These are phyloP conservation scores for Amphibolis antarctica DNA, from an alignment of 106 monocot species.

Conservation along the genomic window DNA sequence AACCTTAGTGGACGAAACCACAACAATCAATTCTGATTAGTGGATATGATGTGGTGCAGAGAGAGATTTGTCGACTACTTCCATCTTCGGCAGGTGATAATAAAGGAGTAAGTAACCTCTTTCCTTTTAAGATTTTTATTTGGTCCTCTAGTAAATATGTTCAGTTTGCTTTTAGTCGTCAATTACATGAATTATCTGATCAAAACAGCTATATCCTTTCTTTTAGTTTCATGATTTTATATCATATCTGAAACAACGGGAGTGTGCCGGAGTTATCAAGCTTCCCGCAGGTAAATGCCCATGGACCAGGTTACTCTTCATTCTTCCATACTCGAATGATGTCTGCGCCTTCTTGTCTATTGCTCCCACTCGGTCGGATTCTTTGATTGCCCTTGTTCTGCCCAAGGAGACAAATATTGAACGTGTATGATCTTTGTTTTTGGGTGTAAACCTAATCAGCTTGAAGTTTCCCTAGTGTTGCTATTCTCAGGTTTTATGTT, in stretches of 20 bases:
- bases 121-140: not conserved
- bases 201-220: too few species aligned
- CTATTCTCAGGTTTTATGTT: too few species aligned
- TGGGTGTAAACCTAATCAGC: too few species aligned
- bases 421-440: conserved; percentile 1
- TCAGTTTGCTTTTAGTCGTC: not conserved
- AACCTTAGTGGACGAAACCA: too few species aligned
- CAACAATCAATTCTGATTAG: not conserved
- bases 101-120: conserved; percentile 64
- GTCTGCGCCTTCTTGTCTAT: conserved; percentile 55
- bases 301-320: conserved; percentile 87
- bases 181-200: too few species aligned
- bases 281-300: conserved; percentile 49
- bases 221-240: conserved; percentile 71
- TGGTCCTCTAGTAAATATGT: not conserved
- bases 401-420: conserved; percentile 55
- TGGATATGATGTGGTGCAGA: conserved; percentile 30
- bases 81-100: conserved; percentile 54
- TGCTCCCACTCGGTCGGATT: conserved; percentile 42
- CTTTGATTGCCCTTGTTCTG: conserved; percentile 61
- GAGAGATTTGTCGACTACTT: conserved; percentile 77
- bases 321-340: conserved; percentile 60
- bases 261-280: conserved; percentile 94
- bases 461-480: too few species aligned
- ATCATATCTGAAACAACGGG: conserved; percentile 81